These are phyloP conservation scores for Cystofilobasidium bisporidii DNA, from an alignment of 768 basidiomycete species.

Conservation along the genomic window DNA sequence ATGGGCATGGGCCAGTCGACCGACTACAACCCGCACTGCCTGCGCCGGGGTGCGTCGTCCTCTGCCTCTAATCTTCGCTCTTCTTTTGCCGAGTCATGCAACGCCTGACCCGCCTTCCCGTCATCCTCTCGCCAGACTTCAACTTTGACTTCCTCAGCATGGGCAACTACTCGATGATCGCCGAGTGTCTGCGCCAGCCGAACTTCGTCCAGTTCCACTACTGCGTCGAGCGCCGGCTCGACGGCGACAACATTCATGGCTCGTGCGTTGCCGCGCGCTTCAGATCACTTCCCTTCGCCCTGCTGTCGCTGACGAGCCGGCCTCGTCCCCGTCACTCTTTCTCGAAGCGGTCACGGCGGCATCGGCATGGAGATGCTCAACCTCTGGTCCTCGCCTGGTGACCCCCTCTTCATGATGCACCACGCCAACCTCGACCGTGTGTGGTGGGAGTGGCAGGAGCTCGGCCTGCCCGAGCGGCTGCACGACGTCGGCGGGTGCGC, in stretches of 20 bases:
- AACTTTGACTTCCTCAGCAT: not conserved
- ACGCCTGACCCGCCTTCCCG: not conserved
- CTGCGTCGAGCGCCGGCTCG: not conserved
- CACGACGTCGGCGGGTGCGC: not conserved
- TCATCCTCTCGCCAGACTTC: not conserved
- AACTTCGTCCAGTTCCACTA: not conserved
- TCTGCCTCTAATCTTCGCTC: not conserved
- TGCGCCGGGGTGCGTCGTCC: not conserved
- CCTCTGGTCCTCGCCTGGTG: not conserved
- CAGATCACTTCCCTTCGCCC: too few relatives aligned
- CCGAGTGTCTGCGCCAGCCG: too few relatives aligned
- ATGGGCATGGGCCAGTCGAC: not conserved
- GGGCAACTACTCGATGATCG: not conserved
- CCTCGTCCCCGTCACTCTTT: not conserved
- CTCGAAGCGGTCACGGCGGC: not conserved
- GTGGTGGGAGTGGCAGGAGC: not conserved
- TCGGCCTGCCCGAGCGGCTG: not conserved
- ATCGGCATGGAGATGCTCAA: not conserved
- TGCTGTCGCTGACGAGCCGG: not conserved
- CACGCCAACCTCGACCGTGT: not conserved
- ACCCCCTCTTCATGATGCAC: not conserved
- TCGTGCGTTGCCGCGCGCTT: too few relatives aligned
- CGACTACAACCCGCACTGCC: not conserved
- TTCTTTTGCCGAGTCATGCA: not conserved
- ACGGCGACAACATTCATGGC: not conserved